Evolutionary conservation across 371 early-diverging fungal genomes (phyloP).

Genomic region (Actinomortierella ambigua): DNA sequence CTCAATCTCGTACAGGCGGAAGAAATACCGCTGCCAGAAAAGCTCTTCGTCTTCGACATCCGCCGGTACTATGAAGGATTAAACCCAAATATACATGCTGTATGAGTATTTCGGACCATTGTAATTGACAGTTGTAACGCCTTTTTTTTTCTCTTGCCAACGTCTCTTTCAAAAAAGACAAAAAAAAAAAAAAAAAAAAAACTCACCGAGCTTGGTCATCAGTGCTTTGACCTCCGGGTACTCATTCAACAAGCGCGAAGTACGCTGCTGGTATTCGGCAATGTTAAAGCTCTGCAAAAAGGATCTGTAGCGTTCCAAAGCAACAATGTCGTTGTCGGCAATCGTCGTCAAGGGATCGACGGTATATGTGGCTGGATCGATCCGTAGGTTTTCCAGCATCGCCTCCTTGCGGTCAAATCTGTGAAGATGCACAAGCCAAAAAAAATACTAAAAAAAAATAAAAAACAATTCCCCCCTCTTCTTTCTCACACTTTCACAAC

Average conservation of each 20-base stretch:
- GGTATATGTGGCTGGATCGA: constrained; percentile 38
- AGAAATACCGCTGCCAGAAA: constrained; percentile 43
- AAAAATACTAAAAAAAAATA: constrained; percentile 1
- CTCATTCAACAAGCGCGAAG: constrained; percentile 30
- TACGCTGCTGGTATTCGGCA: constrained; percentile 44
- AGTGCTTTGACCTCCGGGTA: constrained; percentile 42
- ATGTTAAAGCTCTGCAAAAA: constrained; percentile 44
- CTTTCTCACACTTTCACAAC: too few species aligned
- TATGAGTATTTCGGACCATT: background rate
- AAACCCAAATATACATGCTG: background rate
- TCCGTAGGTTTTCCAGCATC: constrained; percentile 35
- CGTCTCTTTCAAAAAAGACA: background rate
- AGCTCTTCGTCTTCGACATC: constrained; percentile 42
- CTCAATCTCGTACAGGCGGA: constrained; percentile 40
- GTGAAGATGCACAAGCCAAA: too few species aligned
- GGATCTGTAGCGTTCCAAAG: constrained; percentile 39
- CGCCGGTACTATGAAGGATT: constrained; percentile 15
- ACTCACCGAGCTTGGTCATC: constrained; percentile 38
- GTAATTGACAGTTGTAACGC: too few species aligned
- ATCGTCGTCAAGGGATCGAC: constrained; percentile 44
- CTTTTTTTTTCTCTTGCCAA: background rate
- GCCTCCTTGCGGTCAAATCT: constrained; percentile 45
- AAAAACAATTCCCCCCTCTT: background rate
- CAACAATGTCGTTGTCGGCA: constrained; percentile 34
- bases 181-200: background rate